Evolutionary conservation across 108 stramenopile genomes (phyloP), one percentile per base, ranked within the genome.

Genomic region (Cyclostephanos tholiformis): DNA sequence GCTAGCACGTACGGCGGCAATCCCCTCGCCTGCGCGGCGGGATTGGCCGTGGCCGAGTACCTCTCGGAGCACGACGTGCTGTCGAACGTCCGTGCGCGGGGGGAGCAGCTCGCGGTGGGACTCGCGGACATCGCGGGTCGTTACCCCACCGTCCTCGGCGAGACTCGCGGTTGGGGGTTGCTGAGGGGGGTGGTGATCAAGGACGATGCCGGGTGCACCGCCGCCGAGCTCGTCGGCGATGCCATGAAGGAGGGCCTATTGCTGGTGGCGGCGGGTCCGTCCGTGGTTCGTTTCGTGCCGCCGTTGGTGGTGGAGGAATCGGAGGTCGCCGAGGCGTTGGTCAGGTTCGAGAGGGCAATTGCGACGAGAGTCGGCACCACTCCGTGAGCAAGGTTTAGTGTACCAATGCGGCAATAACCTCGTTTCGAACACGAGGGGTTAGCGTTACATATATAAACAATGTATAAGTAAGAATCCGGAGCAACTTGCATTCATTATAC

Each of bases 1-100:
- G 97, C 97, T 5, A 85, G 87, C 62, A 99, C 98, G 11, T 99
- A 97, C 69, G 98, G 97, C 19, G 97, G 97, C 46, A 99, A 95
- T 93, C 97, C 84, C n/a, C 92, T 88, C 90, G 95, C 78, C 22
- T 97, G 86, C 69, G 88, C 86, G 55, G 95, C 85, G 11, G 91
- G 94, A 1, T 72, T 97, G 67, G 94, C 95, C 46, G 97, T 99
- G 49, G 93, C 97, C 12, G 74, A 92, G 63, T 89, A 90, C 71
- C 75, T 96, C 60, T 85, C 84, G 57, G 90, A 94, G 16, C 79
- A 96, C 51, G 86, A 91, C 51, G 66, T 99, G 27, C 76, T 98
- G 62, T 82, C 56, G 14, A 97, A 97, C 83, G 98, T 97, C 4
- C 71, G 75, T 20, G 91, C 73, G 2, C 89, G 96, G 23, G 98